Base-by-base conservation (phyloP, 2,329 filamentous ascomycete species). In the Harringtonia aguacate region DNA sequence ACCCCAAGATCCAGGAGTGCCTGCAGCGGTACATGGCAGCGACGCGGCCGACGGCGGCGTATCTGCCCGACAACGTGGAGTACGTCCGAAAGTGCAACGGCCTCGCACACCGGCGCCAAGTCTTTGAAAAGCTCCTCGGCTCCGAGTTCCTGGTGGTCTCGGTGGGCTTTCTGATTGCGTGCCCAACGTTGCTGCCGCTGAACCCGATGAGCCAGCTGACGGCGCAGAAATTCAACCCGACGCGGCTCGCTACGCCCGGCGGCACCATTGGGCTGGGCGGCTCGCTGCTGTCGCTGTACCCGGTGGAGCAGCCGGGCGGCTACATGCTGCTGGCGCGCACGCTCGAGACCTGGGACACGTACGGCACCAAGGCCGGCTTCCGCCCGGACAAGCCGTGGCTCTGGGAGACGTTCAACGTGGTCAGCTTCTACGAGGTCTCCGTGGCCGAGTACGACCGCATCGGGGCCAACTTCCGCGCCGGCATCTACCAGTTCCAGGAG, bases 21-120 rank as follows among this genome's bases (percentile, higher is more conserved):
- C 66, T 73, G 1, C 57, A 70, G 37, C 63, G 74, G 3, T 79
- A 79, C 55, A 75, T 73, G 60, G 69, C 70, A 30, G 75, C 71
- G 2, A 71, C 75, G 49, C 64, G 75, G 4, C 68, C 71, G 2
- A 69, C 75, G 41, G 75, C 75, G 3, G 65, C 70, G 1, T 79
- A 77, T 46, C 59, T 78, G 1, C 75, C 74, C 0, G 69, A 48
- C 29, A 36, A 36, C 14, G 15, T 44, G 9, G 64, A 68, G 1
- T 79, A 77, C 42, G 44, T 57, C 8, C 47, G 50, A 4, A 46
- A 53, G 27, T 54, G 52, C 44, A 62, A 62, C 29, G 59, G 55
- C 3, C 49, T 60, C 7, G 29, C 36, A 3, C n/a, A n/a, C n/a
- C n/a, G n/a, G n/a, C n/a, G 24, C 18, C 5, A 15, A 22, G 4